Conservation (phyloP, 192 early-diverging fungal genomes). For the Podila epigama region DNA sequence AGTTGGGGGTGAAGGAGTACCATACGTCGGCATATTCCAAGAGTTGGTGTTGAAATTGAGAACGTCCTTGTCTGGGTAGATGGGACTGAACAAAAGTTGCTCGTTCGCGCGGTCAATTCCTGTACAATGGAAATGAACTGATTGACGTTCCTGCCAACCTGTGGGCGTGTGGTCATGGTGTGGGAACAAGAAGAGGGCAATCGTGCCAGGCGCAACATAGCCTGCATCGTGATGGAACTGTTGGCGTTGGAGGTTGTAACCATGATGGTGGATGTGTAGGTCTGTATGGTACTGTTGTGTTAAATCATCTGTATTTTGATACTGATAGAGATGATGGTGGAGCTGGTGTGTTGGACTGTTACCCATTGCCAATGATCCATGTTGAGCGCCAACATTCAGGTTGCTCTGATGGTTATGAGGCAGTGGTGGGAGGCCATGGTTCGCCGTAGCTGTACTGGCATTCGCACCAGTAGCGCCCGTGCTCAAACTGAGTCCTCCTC, state of each 20-base stretch:
- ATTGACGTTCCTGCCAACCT: constrained; percentile 35
- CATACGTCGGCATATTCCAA: constrained; percentile 16
- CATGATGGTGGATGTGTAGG: constrained; percentile 17
- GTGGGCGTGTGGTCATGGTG: constrained; percentile 36
- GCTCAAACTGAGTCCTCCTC: neutral
- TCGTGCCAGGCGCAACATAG: constrained; percentile 25
- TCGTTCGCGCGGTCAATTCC: constrained; percentile 24
- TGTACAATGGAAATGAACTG: constrained; percentile 21
- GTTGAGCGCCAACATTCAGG: neutral
- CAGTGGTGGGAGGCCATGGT: constrained; percentile 23
- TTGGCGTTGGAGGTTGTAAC: constrained; percentile 6
- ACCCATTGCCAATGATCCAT: neutral
- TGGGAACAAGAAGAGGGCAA: constrained; percentile 36
- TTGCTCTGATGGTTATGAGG: constrained; percentile 4
- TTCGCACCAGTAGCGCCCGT: neutral
- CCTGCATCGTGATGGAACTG: constrained; percentile 5
- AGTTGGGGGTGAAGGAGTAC: neutral
- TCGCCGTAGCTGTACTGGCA: no score
- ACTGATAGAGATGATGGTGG: constrained; percentile 23
- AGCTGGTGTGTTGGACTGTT: constrained; percentile 6
- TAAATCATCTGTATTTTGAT: constrained; percentile 5
- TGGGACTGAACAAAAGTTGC: constrained; percentile 30
- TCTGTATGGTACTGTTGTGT: constrained; percentile 17
- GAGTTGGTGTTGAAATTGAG: constrained; percentile 36
- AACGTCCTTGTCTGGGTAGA: constrained; percentile 3